These are phyloP conservation scores for Lablab purpureus DNA, from an alignment of 306 rosid genomes.

Conservation along the genomic window DNA sequence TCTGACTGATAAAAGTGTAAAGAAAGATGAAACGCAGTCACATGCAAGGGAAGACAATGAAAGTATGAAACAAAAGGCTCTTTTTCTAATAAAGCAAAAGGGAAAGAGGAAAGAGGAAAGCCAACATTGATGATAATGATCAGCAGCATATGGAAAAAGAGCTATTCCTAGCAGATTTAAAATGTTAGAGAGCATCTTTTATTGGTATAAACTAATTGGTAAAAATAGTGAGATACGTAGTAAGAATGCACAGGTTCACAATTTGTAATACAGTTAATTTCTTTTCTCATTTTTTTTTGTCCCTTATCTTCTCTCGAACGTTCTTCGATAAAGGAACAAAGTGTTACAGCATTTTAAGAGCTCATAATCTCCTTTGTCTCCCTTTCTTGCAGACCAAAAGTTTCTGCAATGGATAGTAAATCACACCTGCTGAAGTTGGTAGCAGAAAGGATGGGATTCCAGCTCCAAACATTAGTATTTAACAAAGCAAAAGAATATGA, in stretches of 20 bases:
- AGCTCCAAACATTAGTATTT: neutral
- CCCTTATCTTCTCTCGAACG: neutral
- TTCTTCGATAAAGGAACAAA: neutral
- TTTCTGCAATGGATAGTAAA: conserved; percentile 9
- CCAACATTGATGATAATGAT: conserved; percentile 30
- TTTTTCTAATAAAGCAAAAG: conserved; percentile 31
- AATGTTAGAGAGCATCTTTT: neutral
- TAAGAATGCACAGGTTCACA: neutral
- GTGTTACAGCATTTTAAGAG: neutral
- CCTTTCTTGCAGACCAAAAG: conserved; percentile 34
- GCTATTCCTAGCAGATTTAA: conserved; percentile 18
- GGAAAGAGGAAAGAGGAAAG: conserved; percentile 10
- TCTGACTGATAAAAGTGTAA: conserved; percentile 4
- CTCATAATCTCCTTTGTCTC: conserved; percentile 44
- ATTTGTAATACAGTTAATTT: neutral
- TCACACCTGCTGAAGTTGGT: conserved; percentile 11
- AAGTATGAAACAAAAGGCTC: neutral
- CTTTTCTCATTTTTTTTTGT: neutral
- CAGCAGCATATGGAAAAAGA: conserved; percentile 24
- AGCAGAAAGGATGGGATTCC: neutral
- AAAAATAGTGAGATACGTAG: neutral
- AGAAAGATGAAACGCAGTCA: conserved; percentile 34
- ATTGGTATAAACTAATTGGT: neutral
- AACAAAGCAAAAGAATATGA: neutral
- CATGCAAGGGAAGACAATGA: conserved; percentile 21